A percentile compares a stretch with the other conserved stretches of the same genome.
phyloP scores from a whole-genome alignment of 169 alveolate species.

The Plasmodium gaboni region DNA sequence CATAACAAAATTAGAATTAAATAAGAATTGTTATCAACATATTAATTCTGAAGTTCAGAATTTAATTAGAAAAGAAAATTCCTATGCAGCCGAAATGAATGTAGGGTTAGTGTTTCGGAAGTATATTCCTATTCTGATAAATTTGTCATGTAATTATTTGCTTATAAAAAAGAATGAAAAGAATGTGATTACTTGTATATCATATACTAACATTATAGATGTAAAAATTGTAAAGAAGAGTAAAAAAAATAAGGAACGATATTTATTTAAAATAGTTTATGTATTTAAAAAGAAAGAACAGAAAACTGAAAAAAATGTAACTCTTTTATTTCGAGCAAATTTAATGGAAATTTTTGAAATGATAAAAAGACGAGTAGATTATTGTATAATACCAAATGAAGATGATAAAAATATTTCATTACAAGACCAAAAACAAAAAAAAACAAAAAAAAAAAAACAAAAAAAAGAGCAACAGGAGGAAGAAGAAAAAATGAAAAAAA shows the following conservation, averaged over 20 bases:
- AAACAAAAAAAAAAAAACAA: no score
- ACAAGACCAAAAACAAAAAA: background rate
- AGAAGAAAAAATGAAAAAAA: background rate
- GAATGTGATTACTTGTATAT: slow-evolving; percentile 48
- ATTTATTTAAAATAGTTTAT: slow-evolving; percentile 42
- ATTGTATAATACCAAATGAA: background rate
- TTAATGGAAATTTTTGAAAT: slow-evolving; percentile 25
- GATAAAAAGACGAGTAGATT: slow-evolving; percentile 27
- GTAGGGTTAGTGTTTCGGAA: slow-evolving; percentile 40
- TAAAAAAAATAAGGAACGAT: slow-evolving; percentile 20
- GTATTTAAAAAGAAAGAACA: slow-evolving; percentile 45
- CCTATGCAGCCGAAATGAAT: slow-evolving; percentile 46
- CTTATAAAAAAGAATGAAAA: slow-evolving; percentile 45
- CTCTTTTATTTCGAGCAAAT: slow-evolving; percentile 31
- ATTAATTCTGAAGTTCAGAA: slow-evolving; percentile 37
- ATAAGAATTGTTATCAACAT: slow-evolving; percentile 35
- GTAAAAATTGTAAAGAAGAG: slow-evolving; percentile 36
- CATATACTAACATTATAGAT: slow-evolving; percentile 34
- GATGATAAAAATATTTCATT: background rate
- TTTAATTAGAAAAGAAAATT: slow-evolving; percentile 28
- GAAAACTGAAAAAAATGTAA: slow-evolving; percentile 30
- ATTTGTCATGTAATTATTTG: slow-evolving; percentile 42
- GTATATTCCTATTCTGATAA: slow-evolving; percentile 21
- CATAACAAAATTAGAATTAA: slow-evolving; percentile 45
- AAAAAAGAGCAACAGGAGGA: no score